A percentile compares a stretch with the other conserved stretches of the same genome.
Conservation (phyloP, 768 basidiomycete species). For the Crepidotus variabilis region DNA sequence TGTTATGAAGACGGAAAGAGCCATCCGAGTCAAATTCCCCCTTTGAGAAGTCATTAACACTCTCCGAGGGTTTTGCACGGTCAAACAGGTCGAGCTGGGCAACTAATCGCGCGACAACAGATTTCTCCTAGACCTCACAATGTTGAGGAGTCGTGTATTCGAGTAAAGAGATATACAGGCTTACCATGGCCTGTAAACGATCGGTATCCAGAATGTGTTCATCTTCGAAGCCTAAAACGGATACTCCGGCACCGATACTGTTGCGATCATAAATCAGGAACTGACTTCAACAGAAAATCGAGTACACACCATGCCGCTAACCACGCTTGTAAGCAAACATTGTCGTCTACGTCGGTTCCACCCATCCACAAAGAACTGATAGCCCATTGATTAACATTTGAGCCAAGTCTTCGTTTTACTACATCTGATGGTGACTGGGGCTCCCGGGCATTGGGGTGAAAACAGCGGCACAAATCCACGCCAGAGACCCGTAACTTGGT, state of each 20-base stretch:
- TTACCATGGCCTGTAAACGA: constrained; percentile 12
- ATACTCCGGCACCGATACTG: too few species aligned
- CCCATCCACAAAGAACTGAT: constrained; percentile 29
- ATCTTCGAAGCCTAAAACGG: too few species aligned
- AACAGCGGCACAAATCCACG: constrained; percentile 32
- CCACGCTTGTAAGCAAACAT: constrained; percentile 36
- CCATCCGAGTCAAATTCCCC: constrained; percentile 23
- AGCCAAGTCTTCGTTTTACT: constrained; percentile 14
- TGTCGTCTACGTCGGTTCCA: constrained; percentile 12
- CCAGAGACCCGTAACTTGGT: constrained; percentile 25
- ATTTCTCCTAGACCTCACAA: constrained; percentile 23
- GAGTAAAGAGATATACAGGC: constrained; percentile 14
- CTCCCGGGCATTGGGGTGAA: constrained; percentile 13
- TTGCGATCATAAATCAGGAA: too few species aligned
- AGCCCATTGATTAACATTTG: constrained; percentile 7
- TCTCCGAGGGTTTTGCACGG: constrained; percentile 26
- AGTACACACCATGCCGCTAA: constrained; percentile 29
- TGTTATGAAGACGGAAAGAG: constrained; percentile 27
- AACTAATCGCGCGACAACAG: constrained; percentile 25
- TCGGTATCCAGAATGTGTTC: too few species aligned
- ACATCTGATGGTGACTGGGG: constrained; percentile 25
- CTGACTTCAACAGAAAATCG: neutral
- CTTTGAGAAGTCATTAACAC: constrained; percentile 28
- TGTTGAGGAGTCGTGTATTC: constrained; percentile 13
- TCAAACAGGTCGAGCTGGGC: constrained; percentile 30